Evolutionary conservation across 805 yeast species (phyloP), one percentile per base, ranked within the genome.

Genomic region (Candida ovalis): DNA sequence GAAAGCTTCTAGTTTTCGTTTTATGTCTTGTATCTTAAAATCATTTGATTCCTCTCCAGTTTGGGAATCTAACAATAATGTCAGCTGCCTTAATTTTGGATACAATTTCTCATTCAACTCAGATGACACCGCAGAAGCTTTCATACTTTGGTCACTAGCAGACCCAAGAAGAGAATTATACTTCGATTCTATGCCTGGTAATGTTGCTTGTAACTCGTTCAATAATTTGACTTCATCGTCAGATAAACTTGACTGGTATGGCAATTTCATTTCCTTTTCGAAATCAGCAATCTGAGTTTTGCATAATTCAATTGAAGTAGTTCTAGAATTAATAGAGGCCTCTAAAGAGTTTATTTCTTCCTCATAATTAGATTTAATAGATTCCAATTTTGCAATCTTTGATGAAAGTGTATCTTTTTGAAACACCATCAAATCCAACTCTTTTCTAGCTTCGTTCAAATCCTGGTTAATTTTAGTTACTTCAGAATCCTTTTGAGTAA

Each of bases 81-180:
- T 62, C 59, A 80, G 51, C 33, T 75, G 76, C 67, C 46, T 70
- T 40, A 48, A 63, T 48, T 79, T 78, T 12, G 88, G 87, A 38
- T 73, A 66, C 40, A 82, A 69, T 44, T 76, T 82, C 27, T 82
- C 81, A n/a, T 69, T 64, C 37, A 88, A 61, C 51, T 83, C 89
- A 2, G 85, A 72, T 41, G 78, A 77, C 8, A 78, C 54, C 1
- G 67, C 61, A 0, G 79, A 70, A 15, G 79, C 62, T 17, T 71
- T 67, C 12, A 80, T 65, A 50, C 82, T 85, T 4, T 78, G 50
- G 1, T 65, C 70, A 0, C 75, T 62, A 19, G 81, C 64, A 35
- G 65, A 54, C 3, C 66, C 68, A 0, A 73, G 74, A 3, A 76
- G 50, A 4, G 55, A 54, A 42, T 74, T 72, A 40, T 84, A 69